Conservation (phyloP, 345 rosid genomes). For the Gossypium raimondii region DNA sequence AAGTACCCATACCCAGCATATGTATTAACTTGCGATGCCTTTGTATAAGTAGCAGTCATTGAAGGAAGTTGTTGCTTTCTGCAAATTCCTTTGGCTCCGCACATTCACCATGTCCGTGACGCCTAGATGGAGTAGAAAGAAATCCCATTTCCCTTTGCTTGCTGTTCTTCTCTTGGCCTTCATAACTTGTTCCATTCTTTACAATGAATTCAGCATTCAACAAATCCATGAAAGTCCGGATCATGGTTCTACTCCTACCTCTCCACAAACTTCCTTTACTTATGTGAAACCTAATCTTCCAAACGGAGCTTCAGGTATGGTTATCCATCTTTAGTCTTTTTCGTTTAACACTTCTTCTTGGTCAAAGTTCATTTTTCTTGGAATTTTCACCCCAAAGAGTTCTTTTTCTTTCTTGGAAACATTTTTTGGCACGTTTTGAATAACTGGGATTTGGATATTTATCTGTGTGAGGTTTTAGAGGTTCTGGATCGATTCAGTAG, state of each 20-base stretch:
- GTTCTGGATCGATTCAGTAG: conserved; percentile 74
- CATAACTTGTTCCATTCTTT: conserved; percentile 45
- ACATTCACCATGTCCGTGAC: conserved; percentile 22
- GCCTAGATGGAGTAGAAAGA: conserved; percentile 75
- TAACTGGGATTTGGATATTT: neutral
- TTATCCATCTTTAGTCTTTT: neutral
- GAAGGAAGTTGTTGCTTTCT: neutral
- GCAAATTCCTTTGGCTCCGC: neutral
- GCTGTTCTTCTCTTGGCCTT: conserved; percentile 34
- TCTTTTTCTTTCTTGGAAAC: neutral
- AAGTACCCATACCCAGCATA: neutral
- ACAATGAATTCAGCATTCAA: conserved; percentile 55
- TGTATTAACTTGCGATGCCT: neutral
- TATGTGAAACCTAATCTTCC: conserved; percentile 59
- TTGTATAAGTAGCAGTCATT: neutral
- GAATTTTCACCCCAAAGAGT: neutral
- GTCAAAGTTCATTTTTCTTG: neutral
- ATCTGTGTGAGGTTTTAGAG: conserved; percentile 30
- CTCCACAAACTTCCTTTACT: conserved; percentile 22
- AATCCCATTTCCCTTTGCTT: conserved; percentile 53
- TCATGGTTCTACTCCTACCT: conserved; percentile 14
- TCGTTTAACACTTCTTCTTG: neutral
- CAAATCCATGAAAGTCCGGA: conserved; percentile 41
- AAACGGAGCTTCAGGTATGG: conserved; percentile 37
- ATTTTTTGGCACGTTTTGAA: neutral